A percentile compares a stretch with the other conserved stretches of the same genome.
Conservation (phyloP, 805 yeast species). For the Metschnikowia peoriensis region DNA sequence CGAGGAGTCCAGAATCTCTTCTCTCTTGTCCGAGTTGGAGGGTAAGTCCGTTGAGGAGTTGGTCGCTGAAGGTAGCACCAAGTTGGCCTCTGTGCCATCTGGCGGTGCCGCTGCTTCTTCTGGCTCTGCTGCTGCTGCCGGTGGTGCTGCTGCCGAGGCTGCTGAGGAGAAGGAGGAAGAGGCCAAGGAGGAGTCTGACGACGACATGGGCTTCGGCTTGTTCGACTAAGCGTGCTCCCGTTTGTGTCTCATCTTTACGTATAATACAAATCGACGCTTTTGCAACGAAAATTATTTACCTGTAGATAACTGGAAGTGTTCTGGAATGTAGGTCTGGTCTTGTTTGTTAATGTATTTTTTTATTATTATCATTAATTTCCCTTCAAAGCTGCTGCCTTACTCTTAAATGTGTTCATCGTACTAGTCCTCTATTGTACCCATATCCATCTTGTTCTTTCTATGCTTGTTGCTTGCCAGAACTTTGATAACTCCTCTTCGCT, state of each 20-base stretch:
- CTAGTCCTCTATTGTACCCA: no score
- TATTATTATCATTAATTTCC: no score
- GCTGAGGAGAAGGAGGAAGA: conserved; percentile 67
- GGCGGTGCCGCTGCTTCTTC: conserved; percentile 95
- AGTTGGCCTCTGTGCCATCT: conserved; percentile 96
- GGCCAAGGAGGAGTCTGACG: conserved; percentile 62
- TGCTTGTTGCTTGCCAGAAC: no score
- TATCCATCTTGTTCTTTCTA: no score
- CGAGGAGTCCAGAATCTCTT: conserved; percentile 81
- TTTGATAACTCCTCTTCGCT: no score
- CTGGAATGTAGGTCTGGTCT: no score
- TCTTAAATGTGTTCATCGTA: no score
- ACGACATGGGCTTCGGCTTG: conserved; percentile 93
- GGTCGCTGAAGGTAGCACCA: conserved; percentile 91
- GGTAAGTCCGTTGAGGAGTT: conserved; percentile 91
- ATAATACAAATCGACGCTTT: conserved; percentile 1
- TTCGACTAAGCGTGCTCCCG: conserved; percentile 70
- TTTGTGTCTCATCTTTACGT: conserved; percentile 1
- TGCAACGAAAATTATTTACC: background rate
- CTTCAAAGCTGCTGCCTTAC: no score
- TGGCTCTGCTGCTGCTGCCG: conserved; percentile 68
- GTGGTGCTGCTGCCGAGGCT: conserved; percentile 69
- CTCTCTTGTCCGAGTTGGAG: conserved; percentile 81
- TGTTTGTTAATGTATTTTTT: no score
- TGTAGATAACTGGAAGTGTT: no score